Conservation (phyloP, 345 rosid species). For the Raphanus sativus region DNA sequence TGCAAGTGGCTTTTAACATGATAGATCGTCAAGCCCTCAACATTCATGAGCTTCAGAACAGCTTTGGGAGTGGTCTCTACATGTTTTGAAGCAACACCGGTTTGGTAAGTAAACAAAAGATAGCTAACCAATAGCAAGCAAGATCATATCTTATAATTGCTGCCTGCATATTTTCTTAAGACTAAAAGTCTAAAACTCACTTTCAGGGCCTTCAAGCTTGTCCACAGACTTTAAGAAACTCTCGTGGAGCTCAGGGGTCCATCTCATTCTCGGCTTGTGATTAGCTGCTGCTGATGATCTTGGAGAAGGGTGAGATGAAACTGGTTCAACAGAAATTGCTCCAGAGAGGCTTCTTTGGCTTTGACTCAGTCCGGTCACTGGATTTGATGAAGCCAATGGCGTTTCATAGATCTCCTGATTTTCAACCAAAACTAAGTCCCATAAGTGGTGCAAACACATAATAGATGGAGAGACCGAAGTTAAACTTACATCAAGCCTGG, state of each 20-base stretch:
- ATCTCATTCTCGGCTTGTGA: constrained; percentile 86
- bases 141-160: background rate
- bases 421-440: constrained; percentile 22
- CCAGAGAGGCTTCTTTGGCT: constrained; percentile 39
- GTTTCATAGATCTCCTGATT: constrained; percentile 72
- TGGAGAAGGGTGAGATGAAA: constrained; percentile 50
- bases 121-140: background rate
- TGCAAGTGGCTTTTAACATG: constrained; percentile 96
- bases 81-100: constrained; percentile 30
- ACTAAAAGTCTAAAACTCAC: constrained; percentile 46
- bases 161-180: background rate
- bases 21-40: constrained; percentile 84
- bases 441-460: background rate
- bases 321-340: constrained; percentile 42
- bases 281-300: constrained; percentile 43
- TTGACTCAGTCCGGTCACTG: constrained; percentile 35
- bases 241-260: constrained; percentile 92
- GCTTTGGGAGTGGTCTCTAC: constrained; percentile 94
- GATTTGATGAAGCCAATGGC: constrained; percentile 45
- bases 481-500: constrained; percentile 73
- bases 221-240: constrained; percentile 63
- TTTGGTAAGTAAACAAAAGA: constrained; percentile 4
- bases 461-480: background rate
- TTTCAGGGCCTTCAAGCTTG: constrained; percentile 90
- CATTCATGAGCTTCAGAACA: constrained; percentile 86